Base-by-base conservation (phyloP, 805 yeast species). In the Lipomyces orientalis region DNA sequence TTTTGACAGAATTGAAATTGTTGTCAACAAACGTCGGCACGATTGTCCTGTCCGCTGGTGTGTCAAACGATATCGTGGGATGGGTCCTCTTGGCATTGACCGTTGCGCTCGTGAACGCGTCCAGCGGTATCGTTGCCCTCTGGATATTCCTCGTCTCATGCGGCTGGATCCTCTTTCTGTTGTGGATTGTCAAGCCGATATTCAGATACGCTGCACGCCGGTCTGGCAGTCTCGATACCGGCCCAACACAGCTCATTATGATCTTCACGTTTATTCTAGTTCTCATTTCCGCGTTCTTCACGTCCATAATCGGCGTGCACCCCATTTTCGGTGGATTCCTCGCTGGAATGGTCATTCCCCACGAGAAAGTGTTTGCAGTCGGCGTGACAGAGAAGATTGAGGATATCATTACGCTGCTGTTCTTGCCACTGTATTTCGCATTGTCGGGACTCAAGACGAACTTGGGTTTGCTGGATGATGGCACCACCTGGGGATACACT, bases 321-420 rank as follows among this genome's bases (percentile, higher is more conserved):
- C 90, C 95, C 0, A 90, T 90, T 72, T 90, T 90, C 78, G 97
- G 96, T 54, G 95, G 94, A 0, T 91, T 90, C 74, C 83, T 90
- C 78, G 86, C 87, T 12, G 97, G 97, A 4, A 80, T 88, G 39
- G 85, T 90, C 61, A 85, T 90, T 6, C 96, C 96, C 8, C 82
- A 94, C 73, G 93, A 90, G 60, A 86, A 88, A 73, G 89, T 89
- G 19, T 89, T 88, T 75, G 92, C 88, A 19, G 84, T 89, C 52
- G 84, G 84, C 54, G 80, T 90, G 59, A 88, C 91, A 1, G 91
- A 88, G 71, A 87, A 90, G 74, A 85, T 90, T 77, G 97, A 90
- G 77, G 94, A 90, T 75, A 79, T 90, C 64, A 91, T 91, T 34
- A 88, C 89, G 66, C 84, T 89, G 56, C 79, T 90, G 31, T 80